Percentiles rank a stretch among this genome's conserved stretches.
phyloP scores from a whole-genome alignment of 2,329 filamentous ascomycete genomes.

The Diaporthe aspalathi region DNA sequence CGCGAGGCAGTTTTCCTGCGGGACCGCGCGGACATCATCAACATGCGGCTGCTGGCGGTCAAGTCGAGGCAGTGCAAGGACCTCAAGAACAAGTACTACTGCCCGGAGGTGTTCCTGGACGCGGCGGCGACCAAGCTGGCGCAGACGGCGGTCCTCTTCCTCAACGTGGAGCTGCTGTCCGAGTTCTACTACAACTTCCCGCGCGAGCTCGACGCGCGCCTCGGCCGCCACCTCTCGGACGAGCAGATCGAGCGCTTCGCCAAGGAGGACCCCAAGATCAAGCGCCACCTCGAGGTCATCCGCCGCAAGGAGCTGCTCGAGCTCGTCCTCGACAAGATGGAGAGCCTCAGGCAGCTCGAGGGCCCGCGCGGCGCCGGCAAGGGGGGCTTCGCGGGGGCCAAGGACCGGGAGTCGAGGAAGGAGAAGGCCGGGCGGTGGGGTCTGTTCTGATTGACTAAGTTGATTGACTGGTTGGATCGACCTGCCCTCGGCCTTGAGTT shows the following conservation, averaged over 20 bases:
- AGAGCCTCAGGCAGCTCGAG: constrained; percentile 86
- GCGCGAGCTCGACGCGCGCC: constrained; percentile 85
- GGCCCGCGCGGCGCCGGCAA: constrained; percentile 70
- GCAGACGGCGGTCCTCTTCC: constrained; percentile 93
- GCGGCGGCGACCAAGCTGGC: constrained; percentile 95
- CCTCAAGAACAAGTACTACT: constrained; percentile 93
- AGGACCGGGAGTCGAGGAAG: constrained; percentile 46
- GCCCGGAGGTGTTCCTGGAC: constrained; percentile 97
- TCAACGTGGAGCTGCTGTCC: constrained; percentile 94
- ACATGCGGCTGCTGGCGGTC: constrained; percentile 87
- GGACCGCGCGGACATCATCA: constrained; percentile 89
- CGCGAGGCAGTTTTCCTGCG: constrained; percentile 94
- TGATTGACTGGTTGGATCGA: neutral
- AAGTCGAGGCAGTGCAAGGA: constrained; percentile 90
- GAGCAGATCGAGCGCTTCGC: constrained; percentile 91
- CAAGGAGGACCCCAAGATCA: constrained; percentile 90
- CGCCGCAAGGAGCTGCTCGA: constrained; percentile 92
- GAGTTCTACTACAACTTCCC: constrained; percentile 99
- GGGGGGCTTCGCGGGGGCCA: constrained; percentile 43
- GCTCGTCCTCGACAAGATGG: constrained; percentile 95
- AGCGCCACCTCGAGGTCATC: constrained; percentile 90
- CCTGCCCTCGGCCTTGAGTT: neutral
- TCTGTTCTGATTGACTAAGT: constrained; percentile 21
- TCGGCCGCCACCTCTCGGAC: constrained; percentile 82
- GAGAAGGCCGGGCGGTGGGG: constrained; percentile 40